Conservation (phyloP, 352 stramenopile species). For the Phytopythium kandeliae region DNA sequence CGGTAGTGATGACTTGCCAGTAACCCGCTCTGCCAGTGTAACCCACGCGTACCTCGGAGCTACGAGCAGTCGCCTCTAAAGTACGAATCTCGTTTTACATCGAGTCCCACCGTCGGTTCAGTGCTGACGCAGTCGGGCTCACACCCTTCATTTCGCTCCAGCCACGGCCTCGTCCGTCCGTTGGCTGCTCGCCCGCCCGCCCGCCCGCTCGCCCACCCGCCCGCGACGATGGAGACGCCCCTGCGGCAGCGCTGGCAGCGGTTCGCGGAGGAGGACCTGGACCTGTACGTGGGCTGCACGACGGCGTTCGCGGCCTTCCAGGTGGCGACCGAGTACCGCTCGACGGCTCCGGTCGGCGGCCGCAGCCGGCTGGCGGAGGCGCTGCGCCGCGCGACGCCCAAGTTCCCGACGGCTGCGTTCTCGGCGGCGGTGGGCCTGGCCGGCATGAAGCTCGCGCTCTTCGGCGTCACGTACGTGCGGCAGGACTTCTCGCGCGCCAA, state of each 20-base stretch:
- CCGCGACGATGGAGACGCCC: constrained; percentile 12
- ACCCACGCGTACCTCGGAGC: no score
- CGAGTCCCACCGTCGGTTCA: not conserved
- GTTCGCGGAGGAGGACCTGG: constrained; percentile 43
- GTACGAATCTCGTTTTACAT: no score
- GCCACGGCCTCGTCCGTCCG: not conserved
- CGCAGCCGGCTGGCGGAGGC: constrained; percentile 22
- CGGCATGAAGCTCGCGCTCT: constrained; percentile 51
- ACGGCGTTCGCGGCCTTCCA: constrained; percentile 21
- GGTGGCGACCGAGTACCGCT: constrained; percentile 24
- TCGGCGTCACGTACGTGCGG: constrained; percentile 33
- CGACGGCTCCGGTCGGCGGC: not conserved
- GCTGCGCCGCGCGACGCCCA: constrained; percentile 21
- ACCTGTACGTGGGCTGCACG: constrained; percentile 24
- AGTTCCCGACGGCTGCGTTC: constrained; percentile 30
- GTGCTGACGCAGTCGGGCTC: not conserved
- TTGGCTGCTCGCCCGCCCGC: not conserved
- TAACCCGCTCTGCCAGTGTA: no score
- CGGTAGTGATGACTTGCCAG: no score
- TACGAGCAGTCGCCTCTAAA: no score
- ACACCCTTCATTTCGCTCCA: not conserved
- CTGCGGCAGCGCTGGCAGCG: constrained; percentile 30
- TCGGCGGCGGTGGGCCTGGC: constrained; percentile 40
- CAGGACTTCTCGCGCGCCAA: constrained; percentile 55
- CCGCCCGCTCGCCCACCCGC: not conserved